Base-by-base conservation (phyloP, 2,329 filamentous ascomycete genomes). In the Aspergillus texensis region DNA sequence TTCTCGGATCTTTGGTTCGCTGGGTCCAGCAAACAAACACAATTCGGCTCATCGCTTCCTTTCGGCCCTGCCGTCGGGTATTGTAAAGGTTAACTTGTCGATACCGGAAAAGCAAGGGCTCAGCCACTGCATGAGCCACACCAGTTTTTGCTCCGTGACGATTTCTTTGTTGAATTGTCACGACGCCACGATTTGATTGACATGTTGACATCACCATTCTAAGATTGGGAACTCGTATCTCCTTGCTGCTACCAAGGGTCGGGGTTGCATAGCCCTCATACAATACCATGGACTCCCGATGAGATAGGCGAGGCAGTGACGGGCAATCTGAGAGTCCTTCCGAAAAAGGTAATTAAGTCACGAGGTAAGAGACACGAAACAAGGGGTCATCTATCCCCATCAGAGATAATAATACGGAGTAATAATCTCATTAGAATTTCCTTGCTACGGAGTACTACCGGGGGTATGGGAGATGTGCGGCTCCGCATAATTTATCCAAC, bases 401-500 rank as follows among this genome's bases (percentile, higher is more conserved):
- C 19, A 6, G 16, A 39, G 36, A 19, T 19, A 39, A 36, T n/a
- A 52, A 52, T 52, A 24, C 21, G 21, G 21, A 24, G 21, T 24
- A 52, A 52, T 52, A 52, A 52, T 52, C 14, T 52, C 16, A 21
- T 21, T 52, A 32, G 32, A 11, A 11, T 45, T 30, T 41, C 45
- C 55, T 60, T 48, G 2, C 8, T 36, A 28, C 26, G 26, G 26
- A 28, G 26, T 28, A 28, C 30, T 24, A 24, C 30, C 6, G 21
- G 21, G 53, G 39, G 36, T n/a, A 34, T 53, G 24, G 21, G 12
- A 14, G 21, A 48, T 57, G 60, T 70, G 67, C 67, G 68, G 68
- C 68, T 70, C 68, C 68, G 34, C 57, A 64, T 61, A 52, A 61
- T 58, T 50, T 52, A 43, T 32, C 36, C 50, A 34, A 36, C 12